Base-by-base conservation (phyloP, 805 yeast genomes). In the Yarrowia osloensis region DNA sequence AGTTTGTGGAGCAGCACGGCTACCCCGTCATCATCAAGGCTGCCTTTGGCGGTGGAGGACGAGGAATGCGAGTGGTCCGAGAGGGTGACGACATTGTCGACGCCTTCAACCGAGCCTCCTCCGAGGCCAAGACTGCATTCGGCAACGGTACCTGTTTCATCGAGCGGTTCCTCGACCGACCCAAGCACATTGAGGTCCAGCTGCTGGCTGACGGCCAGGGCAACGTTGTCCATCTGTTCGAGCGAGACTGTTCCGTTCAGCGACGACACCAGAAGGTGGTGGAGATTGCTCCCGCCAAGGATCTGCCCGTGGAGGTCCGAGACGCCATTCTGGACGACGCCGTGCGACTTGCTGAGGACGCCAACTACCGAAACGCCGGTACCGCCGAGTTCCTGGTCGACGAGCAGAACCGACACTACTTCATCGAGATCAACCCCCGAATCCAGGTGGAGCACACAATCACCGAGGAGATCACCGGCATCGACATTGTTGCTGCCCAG, bases 31-130 rank as follows among this genome's bases (percentile, higher is more conserved):
- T 94, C 79, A 92, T 94, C 80, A 94, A 94, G 81, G 99, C 99
- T 55, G 99, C 99, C 42, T 95, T 90, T 76, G 99, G 99, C 78
- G 99, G 99, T 81, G 99, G 99, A 84, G 99, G 99, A 76, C 88
- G 98, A 81, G 99, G 99, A 85, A 95, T 94, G 98, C 88, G 99
- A 81, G 99, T 94, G 63, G 99, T 94, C 52, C 84, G 96, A 75
- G 97, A 94, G 79, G 98, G 97, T 74, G 99, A 95, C 73, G 91
- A 88, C 77, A 86, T 94, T 68, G 88, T 77, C 54, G 98, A 94
- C 77, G 98, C 98, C 40, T 94, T 95, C 81, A 80, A 83, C 74
- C 88, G 99, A 80, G 98, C 98, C 39, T 86, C 89, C 33, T 89
- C 97, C 52, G 99, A 94, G 82, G 98, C 98, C 69, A 84, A 86